Evolutionary conservation across 129 eudicot genomes (phyloP).

Genomic region (Deinandra increscens): DNA sequence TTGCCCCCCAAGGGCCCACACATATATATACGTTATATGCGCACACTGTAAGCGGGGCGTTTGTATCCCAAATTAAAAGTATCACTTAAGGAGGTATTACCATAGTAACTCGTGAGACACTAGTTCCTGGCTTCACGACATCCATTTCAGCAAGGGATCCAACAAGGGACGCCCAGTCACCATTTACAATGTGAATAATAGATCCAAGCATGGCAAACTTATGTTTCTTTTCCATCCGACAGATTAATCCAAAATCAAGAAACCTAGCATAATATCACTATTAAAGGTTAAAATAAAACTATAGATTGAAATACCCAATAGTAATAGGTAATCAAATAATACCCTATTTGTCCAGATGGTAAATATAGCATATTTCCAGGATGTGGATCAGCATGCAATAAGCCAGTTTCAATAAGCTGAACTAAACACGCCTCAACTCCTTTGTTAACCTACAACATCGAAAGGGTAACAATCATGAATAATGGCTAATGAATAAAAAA

Average conservation of each 20-base stretch:
- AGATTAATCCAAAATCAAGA: conserved; percentile 94
- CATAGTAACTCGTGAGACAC: conserved; percentile 74
- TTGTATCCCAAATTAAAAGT: not conserved
- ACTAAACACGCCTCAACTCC: conserved; percentile 91
- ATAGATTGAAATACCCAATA: conserved; percentile 13
- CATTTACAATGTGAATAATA: conserved; percentile 91
- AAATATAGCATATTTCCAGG: conserved; percentile 89
- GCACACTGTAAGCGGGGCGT: too few species aligned
- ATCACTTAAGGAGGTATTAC: conserved; percentile 38
- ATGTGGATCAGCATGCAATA: conserved; percentile 97
- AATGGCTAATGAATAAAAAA: not conserved
- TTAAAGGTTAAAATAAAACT: conserved; percentile 21
- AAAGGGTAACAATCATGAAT: conserved; percentile 20
- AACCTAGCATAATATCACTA: conserved; percentile 46
- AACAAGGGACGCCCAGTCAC: conserved; percentile 96
- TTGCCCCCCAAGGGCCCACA: too few species aligned
- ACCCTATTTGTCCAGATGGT: conserved; percentile 93
- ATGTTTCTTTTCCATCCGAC: conserved; percentile 97
- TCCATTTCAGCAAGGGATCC: conserved; percentile 83
- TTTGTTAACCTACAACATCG: conserved; percentile 72
- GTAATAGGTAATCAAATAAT: conserved; percentile 20
- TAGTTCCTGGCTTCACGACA: conserved; percentile 89
- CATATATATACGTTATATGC: too few species aligned
- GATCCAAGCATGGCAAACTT: conserved; percentile 94
- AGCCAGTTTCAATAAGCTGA: conserved; percentile 96